Evolutionary conservation across 2,329 filamentous ascomycete genomes (phyloP).

Genomic region (Alternaria ethzedia): DNA sequence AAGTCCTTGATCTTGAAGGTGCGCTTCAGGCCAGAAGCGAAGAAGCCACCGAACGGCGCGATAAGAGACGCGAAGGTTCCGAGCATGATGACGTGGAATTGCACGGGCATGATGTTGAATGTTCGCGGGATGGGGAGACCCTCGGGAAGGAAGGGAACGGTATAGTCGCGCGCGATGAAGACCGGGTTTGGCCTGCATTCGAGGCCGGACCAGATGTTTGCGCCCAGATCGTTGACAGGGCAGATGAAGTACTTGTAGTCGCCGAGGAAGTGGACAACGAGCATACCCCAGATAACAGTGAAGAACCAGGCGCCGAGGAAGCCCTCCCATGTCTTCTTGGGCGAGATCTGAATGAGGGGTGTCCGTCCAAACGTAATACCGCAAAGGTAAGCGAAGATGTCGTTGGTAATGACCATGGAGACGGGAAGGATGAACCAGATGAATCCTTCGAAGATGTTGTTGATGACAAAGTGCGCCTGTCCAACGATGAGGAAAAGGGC

Average conservation of each 20-base stretch:
- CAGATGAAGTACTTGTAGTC: constrained; percentile 98
- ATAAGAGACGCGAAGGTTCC: constrained; percentile 95
- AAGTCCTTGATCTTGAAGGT: constrained; percentile 99
- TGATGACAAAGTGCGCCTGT: constrained; percentile 99
- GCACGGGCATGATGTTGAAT: constrained; percentile 83
- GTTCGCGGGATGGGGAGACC: constrained; percentile 68
- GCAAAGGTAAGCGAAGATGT: constrained; percentile 97
- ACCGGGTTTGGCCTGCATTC: constrained; percentile 90
- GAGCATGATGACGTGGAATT: constrained; percentile 89
- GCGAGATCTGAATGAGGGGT: constrained; percentile 95
- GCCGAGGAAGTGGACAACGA: constrained; percentile 83
- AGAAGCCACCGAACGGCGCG: constrained; percentile 97
- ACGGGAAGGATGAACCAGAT: constrained; percentile 99
- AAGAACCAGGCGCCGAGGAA: constrained; percentile 97
- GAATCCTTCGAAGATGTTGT: constrained; percentile 99
- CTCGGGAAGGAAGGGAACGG: constrained; percentile 61
- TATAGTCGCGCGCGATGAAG: constrained; percentile 79
- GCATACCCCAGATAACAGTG: constrained; percentile 84
- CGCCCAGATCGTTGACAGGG: constrained; percentile 93
- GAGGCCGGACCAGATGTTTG: constrained; percentile 89
- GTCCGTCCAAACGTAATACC: constrained; percentile 96
- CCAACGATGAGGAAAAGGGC: constrained; percentile 97
- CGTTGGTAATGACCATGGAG: constrained; percentile 94
- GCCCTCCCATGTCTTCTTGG: constrained; percentile 98
- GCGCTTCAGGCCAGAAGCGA: constrained; percentile 94